Conservation (phyloP, 192 early-diverging fungal species). For the Backusella macrospora region DNA sequence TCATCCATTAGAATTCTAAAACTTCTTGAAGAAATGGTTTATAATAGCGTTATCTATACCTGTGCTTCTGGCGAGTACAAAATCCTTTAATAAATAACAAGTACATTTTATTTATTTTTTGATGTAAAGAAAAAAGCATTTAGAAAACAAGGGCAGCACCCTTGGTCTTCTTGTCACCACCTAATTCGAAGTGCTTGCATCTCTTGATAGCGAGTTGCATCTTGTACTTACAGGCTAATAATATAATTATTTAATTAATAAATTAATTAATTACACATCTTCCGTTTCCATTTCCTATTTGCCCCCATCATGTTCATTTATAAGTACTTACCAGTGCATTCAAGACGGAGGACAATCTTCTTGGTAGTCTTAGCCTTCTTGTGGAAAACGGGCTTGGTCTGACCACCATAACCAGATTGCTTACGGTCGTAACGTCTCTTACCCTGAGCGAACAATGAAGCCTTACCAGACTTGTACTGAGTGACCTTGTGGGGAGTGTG, state of each 20-base stretch:
- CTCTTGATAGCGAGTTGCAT: slow-evolving; percentile 97
- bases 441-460: slow-evolving; percentile 99
- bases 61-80: neutral
- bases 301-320: slow-evolving; percentile 25
- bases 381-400: slow-evolving; percentile 99
- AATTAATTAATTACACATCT: neutral
- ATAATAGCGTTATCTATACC: neutral
- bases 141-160: slow-evolving; percentile 91
- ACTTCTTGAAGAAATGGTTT: neutral
- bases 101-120: neutral
- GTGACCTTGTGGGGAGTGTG: slow-evolving; percentile 99
- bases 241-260: neutral
- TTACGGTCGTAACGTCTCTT: slow-evolving; percentile 67
- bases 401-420: slow-evolving; percentile 99
- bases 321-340: slow-evolving; percentile 71
- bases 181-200: slow-evolving; percentile 99
- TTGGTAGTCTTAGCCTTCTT: slow-evolving; percentile 99
- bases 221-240: slow-evolving; percentile 93
- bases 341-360: slow-evolving; percentile 99
- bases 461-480: slow-evolving; percentile 99
- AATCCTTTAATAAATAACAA: slow-evolving; percentile 2
- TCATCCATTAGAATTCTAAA: neutral
- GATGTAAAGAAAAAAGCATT: slow-evolving; percentile 30
- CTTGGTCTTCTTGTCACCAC: slow-evolving; percentile 97
- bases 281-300: neutral